phyloP scores from a whole-genome alignment of 148 eudicot species.

The Beta vulgaris region DNA sequence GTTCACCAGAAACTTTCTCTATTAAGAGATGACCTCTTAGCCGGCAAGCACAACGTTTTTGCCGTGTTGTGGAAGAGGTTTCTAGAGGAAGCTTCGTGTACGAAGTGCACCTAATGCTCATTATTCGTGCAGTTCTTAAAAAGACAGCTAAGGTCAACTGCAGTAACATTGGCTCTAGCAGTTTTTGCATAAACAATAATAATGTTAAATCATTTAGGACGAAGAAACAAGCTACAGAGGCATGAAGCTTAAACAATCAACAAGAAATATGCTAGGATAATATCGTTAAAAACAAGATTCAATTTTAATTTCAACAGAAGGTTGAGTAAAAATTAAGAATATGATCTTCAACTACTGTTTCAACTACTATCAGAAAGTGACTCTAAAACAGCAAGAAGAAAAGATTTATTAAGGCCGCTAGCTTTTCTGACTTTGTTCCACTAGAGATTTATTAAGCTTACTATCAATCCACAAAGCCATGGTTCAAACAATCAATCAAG shows the following conservation, averaged over 20 bases:
- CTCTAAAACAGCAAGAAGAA: background rate
- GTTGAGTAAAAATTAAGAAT: too few relatives aligned
- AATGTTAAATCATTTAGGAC: background rate
- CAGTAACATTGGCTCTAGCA: background rate
- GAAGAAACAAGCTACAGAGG: background rate
- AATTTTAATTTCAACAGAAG: background rate
- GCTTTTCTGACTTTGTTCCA: background rate
- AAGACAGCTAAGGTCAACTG: background rate
- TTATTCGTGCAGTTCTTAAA: background rate
- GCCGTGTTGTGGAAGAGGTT: background rate
- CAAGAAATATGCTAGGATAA: background rate
- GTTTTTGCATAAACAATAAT: background rate
- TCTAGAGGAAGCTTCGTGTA: constrained; percentile 10
- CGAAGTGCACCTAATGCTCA: background rate
- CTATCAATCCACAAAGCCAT: constrained; percentile 13
- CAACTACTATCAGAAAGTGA: constrained; percentile 15
- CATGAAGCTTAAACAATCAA: background rate
- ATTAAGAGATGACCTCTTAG: background rate
- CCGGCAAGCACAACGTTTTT: background rate
- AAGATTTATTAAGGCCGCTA: constrained; percentile 7
- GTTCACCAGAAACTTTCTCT: constrained; percentile 11
- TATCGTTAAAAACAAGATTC: background rate
- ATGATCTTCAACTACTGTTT: background rate
- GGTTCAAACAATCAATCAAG: background rate
- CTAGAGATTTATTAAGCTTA: constrained; percentile 2